Percentiles rank a stretch among this genome's conserved stretches.
These are phyloP conservation scores for Rutstroemia sydowiana DNA, from an alignment of 2,329 filamentous ascomycete species.

Conservation along the genomic window DNA sequence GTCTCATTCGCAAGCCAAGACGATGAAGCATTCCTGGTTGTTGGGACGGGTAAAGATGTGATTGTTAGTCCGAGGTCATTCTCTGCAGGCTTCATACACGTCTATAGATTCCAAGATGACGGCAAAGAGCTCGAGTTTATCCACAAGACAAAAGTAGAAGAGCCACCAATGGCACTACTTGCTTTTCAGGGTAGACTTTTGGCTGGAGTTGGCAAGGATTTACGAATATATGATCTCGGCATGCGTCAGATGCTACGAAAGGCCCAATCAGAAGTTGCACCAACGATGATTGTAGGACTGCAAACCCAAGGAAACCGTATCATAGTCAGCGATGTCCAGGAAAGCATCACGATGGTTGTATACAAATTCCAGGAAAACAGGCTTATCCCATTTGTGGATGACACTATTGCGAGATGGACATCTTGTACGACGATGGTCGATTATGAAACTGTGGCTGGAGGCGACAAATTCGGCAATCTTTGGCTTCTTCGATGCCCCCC, in stretches of 20 bases:
- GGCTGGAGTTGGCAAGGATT: conserved; percentile 73
- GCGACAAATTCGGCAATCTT: conserved; percentile 96
- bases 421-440: conserved; percentile 91
- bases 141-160: conserved; percentile 89
- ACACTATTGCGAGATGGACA: conserved; percentile 83
- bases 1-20: conserved; percentile 85
- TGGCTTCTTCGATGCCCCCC: conserved; percentile 85
- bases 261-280: conserved; percentile 69
- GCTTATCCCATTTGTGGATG: conserved; percentile 88
- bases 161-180: conserved; percentile 83
- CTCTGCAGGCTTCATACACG: conserved; percentile 76
- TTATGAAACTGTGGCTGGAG: conserved; percentile 90
- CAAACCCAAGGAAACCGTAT: conserved; percentile 89
- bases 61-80: conserved; percentile 68
- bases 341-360: conserved; percentile 85
- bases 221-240: conserved; percentile 88
- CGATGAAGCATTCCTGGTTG: conserved; percentile 82
- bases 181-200: conserved; percentile 85
- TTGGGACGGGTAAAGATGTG: conserved; percentile 91
- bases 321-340: conserved; percentile 84
- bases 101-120: conserved; percentile 82
- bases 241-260: conserved; percentile 91
- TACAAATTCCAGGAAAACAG: conserved; percentile 91
- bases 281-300: conserved; percentile 79
- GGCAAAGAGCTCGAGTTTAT: conserved; percentile 89